Evolutionary conservation across 2,329 filamentous ascomycete genomes (phyloP), one percentile per base, ranked within the genome.

Genomic region (Alternaria arbusti): DNA sequence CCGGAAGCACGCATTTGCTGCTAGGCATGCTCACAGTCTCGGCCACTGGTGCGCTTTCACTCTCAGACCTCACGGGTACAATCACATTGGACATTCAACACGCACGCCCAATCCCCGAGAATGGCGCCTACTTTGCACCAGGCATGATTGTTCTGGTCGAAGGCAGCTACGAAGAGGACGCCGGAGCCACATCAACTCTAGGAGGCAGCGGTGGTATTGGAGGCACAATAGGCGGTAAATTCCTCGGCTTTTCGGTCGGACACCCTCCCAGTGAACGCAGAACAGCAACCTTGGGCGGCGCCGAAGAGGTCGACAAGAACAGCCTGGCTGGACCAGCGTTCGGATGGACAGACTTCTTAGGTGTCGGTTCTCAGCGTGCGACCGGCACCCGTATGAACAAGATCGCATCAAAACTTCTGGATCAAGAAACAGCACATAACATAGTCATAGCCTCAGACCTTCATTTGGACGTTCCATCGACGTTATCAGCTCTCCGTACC

Each of bases 141-240:
- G 96, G 96, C 4, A 98, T 98, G 94, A 92, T 99, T 51, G 92
- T 98, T 4, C 86, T 99, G 0, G 89, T 97, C 0, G 96, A 99
- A 73, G 96, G 96, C 7, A 89, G 95, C n/a, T 99, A 99, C 75
- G 94, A 97, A 77, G 96, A 98, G 78, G 94, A 97, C 15, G 90
- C 89, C 20, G 89, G 88, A 0, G 78, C 76, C 20, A 78, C 87
- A 0, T 78, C 77, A 44, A 79, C 81, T 2, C 84, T 96, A 5
- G 91, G 92, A 54, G 90, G 91, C 6, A 91, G 89, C 67, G 91
- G 89, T 51, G 95, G 95, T 45, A 89, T 97, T 25, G 95, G 95
- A 44, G 95, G 94, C 13, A 92, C 91, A 0, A 93, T 98, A 60
- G 94, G 94, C n/a, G 96, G 96, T 6, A 91, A 90, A 54, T 97